Conservation (phyloP, 805 yeast genomes). For the Sungouiella blattae region DNA sequence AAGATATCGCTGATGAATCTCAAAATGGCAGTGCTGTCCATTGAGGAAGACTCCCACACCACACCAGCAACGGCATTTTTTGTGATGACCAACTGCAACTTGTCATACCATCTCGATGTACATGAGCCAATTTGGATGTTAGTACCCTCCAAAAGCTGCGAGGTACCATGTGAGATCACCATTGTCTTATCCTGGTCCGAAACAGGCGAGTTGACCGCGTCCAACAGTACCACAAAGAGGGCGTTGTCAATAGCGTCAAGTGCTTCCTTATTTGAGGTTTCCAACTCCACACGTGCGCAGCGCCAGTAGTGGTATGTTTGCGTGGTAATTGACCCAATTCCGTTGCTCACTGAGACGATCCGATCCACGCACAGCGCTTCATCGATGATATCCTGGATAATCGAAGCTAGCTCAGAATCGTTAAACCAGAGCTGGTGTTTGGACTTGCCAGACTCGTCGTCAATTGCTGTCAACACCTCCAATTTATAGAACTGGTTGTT, state of each 20-base stretch:
- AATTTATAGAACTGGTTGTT: constrained; percentile 49
- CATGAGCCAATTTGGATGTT: constrained; percentile 56
- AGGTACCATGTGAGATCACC: constrained; percentile 51
- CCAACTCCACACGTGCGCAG: constrained; percentile 40
- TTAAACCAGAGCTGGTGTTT: constrained; percentile 48
- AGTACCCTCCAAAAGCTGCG: constrained; percentile 36
- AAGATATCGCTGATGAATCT: constrained; percentile 56
- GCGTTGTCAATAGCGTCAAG: constrained; percentile 45
- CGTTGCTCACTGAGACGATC: constrained; percentile 39
- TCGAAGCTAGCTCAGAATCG: constrained; percentile 44
- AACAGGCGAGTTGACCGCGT: constrained; percentile 40
- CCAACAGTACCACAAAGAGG: constrained; percentile 50
- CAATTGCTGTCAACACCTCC: constrained; percentile 42
- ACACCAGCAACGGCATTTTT: constrained; percentile 56
- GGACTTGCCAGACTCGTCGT: constrained; percentile 17
- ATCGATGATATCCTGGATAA: constrained; percentile 42
- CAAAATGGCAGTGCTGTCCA: constrained; percentile 57
- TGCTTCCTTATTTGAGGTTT: constrained; percentile 31
- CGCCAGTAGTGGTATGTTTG: constrained; percentile 51
- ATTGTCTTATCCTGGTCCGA: constrained; percentile 47
- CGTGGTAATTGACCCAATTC: constrained; percentile 54
- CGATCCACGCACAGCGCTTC: constrained; percentile 32
- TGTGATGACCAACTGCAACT: constrained; percentile 51
- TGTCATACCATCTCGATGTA: constrained; percentile 59
- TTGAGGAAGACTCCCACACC: constrained; percentile 55